These are phyloP conservation scores for Diaporthe velutina DNA, from an alignment of 2,329 filamentous ascomycete genomes.

Conservation along the genomic window DNA sequence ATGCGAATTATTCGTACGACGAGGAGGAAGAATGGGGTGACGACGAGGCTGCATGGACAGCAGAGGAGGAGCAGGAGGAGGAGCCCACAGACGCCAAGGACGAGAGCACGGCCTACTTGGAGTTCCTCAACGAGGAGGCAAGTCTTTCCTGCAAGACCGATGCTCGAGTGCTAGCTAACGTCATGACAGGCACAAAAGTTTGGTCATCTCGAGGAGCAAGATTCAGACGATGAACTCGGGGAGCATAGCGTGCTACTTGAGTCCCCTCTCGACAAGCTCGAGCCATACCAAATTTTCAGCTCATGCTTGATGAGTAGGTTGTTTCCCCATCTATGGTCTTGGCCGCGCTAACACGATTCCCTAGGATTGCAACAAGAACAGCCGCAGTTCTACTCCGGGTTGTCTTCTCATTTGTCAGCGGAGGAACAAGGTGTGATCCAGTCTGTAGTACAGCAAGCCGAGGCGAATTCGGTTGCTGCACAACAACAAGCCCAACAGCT, in stretches of 20 bases:
- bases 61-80: conserved; percentile 78
- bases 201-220: conserved; percentile 73
- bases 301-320: conserved; percentile 83
- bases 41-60: conserved; percentile 85
- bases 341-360: conserved; percentile 46
- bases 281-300: conserved; percentile 93
- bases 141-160: conserved; percentile 43
- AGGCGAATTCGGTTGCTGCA: conserved; percentile 59
- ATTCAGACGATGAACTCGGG: conserved; percentile 88
- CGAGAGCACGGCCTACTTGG: conserved; percentile 93
- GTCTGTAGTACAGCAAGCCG: conserved; percentile 80
- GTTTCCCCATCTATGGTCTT: background rate
- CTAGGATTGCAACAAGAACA: conserved; percentile 90
- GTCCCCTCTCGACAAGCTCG: conserved; percentile 93
- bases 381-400: conserved; percentile 85
- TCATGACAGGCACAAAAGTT: conserved; percentile 82
- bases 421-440: conserved; percentile 88
- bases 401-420: conserved; percentile 82
- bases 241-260: conserved; percentile 95
- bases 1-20: conserved; percentile 73
- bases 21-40: conserved; percentile 87
- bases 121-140: conserved; percentile 94
- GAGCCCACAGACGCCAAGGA: conserved; percentile 79
- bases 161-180: conserved; percentile 42
- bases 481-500: conserved; percentile 48